Percentiles rank a stretch among this genome's conserved stretches.
phyloP scores from a whole-genome alignment of 108 stramenopile genomes.

The Cylindrotheca closterium region DNA sequence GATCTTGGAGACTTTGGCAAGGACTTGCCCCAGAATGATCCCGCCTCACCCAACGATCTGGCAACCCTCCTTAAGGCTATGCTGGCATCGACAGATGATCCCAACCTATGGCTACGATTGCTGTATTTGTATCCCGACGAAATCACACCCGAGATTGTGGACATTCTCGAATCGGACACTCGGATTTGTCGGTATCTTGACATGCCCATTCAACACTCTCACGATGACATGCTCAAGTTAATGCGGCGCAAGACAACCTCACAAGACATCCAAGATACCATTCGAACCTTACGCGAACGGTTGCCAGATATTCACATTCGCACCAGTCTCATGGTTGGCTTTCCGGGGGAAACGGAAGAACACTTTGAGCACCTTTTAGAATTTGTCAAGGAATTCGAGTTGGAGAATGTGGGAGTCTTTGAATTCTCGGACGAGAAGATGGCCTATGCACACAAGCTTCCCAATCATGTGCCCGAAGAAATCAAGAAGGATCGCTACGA shows the following conservation, averaged over 20 bases:
- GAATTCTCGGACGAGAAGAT: constrained; percentile 36
- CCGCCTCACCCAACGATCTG: constrained; percentile 12
- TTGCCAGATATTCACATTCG: constrained; percentile 71
- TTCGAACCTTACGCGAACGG: constrained; percentile 34
- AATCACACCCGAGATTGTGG: constrained; percentile 38
- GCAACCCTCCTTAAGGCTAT: constrained; percentile 25
- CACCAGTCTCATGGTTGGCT: constrained; percentile 78
- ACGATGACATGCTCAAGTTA: constrained; percentile 33
- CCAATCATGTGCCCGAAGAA: constrained; percentile 62
- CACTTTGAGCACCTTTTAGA: constrained; percentile 72
- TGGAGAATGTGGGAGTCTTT: constrained; percentile 44
- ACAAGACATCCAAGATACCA: constrained; percentile 28
- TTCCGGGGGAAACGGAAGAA: constrained; percentile 85
- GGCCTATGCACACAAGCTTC: constrained; percentile 36
- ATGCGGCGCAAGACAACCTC: constrained; percentile 40
- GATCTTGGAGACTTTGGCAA: constrained; percentile 51
- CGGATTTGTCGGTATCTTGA: constrained; percentile 44
- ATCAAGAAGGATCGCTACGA: constrained; percentile 68
- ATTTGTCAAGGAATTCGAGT: constrained; percentile 50
- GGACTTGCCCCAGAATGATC: background rate
- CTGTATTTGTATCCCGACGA: constrained; percentile 52
- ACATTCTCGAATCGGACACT: constrained; percentile 34
- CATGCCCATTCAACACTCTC: constrained; percentile 50
- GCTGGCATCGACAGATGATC: constrained; percentile 9
- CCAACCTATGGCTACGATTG: constrained; percentile 41